Evolutionary conservation across 805 yeast species (phyloP).

Genomic region (Yamadazyma scolyti): DNA sequence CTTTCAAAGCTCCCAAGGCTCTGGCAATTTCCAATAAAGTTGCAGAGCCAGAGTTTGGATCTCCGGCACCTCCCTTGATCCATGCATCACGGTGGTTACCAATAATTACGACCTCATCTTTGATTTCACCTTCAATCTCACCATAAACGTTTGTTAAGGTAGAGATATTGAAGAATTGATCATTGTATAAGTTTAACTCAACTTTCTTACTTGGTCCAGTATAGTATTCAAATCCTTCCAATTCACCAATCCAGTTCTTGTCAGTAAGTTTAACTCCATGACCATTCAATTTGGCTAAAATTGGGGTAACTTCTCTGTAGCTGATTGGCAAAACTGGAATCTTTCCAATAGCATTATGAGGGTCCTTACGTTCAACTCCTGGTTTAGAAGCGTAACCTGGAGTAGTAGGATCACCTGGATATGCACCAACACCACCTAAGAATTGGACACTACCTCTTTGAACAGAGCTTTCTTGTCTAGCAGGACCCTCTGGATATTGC

Average conservation of each 20-base stretch:
- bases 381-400: conserved; percentile 64
- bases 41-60: conserved; percentile 45
- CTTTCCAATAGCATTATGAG: conserved; percentile 29
- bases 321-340: conserved; percentile 44
- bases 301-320: conserved; percentile 42
- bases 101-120: conserved; percentile 37
- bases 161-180: conserved; percentile 38
- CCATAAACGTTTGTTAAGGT: conserved; percentile 43
- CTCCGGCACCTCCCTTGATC: conserved; percentile 48
- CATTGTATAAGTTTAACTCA: conserved; percentile 37
- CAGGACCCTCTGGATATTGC: conserved; percentile 62
- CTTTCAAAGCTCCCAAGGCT: conserved; percentile 35
- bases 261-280: conserved; percentile 27
- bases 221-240: conserved; percentile 36
- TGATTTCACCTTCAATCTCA: conserved; percentile 36
- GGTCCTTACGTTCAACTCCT: conserved; percentile 32
- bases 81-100: conserved; percentile 48
- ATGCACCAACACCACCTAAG: conserved; percentile 44
- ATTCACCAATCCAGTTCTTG: conserved; percentile 36
- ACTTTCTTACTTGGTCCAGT: conserved; percentile 36
- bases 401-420: conserved; percentile 78
- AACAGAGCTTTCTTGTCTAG: conserved; percentile 58
- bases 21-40: conserved; percentile 39
- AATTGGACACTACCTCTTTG: conserved; percentile 61
- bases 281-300: conserved; percentile 37